Evolutionary conservation across 129 eudicot species (phyloP).

Genomic region (Arctium minus): DNA sequence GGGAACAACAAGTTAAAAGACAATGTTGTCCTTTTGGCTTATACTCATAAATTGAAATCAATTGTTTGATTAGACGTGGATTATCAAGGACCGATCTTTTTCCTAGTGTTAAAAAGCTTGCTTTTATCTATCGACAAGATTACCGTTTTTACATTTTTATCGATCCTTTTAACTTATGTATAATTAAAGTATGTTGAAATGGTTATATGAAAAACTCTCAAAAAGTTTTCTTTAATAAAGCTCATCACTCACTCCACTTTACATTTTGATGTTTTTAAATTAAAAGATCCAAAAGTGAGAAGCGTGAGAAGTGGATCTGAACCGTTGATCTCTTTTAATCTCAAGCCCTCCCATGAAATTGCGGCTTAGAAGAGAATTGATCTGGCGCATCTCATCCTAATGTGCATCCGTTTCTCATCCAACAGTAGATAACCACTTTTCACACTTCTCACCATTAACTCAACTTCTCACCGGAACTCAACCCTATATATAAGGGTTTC

Average conservation of each 20-base stretch:
- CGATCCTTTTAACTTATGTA: background rate
- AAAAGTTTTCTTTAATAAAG: background rate
- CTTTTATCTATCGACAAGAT: background rate
- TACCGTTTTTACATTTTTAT: background rate
- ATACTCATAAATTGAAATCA: background rate
- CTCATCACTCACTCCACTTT: slow-evolving; percentile 2
- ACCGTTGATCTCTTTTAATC: too few species aligned
- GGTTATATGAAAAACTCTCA: background rate
- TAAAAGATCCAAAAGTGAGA: background rate
- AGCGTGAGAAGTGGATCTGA: too few species aligned
- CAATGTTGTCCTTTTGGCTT: background rate
- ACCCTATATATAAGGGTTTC: too few species aligned
- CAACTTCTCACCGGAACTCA: too few species aligned
- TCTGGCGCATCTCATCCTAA: too few species aligned
- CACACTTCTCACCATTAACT: too few species aligned
- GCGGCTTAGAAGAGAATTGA: too few species aligned
- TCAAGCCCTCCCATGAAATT: too few species aligned
- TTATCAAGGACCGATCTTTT: background rate
- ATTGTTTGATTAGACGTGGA: background rate
- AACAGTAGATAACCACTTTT: too few species aligned
- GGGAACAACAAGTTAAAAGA: background rate
- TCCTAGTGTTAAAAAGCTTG: too few species aligned
- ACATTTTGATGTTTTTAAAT: background rate
- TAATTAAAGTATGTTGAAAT: background rate
- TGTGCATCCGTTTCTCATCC: too few species aligned